Base-by-base conservation (phyloP, 2,329 filamentous ascomycete genomes). In the Chaetomiaceae sp. region DNA sequence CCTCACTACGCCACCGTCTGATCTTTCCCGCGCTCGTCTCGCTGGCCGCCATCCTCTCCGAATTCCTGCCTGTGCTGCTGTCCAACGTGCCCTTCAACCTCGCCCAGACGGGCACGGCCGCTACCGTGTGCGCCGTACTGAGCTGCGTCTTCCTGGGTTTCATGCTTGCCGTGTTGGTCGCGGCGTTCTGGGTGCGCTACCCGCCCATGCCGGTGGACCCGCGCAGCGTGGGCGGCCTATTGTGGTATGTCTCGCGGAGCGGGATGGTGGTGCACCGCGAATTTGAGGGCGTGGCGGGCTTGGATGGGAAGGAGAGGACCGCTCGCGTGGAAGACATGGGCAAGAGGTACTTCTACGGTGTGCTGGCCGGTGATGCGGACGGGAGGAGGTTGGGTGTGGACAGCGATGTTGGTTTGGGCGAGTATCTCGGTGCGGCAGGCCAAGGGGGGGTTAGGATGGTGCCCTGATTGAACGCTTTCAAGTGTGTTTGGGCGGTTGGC, bases 61-160 rank as follows among this genome's bases (percentile, higher is more conserved):
- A 77, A 39, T 68, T 74, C 38, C 66, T 77, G n/a, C 73, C 73
- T 1, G 61, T 75, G 17, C 61, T 72, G 2, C 64, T 77, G 3
- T 65, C 70, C 53, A 75, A 74, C 49, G 64, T 76, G 2, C 69
- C 73, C 0, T 73, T 71, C 57, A 70, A 65, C 42, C 62, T 68
- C 2, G 65, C 67, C 0, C 68, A 71, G 42, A 66, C 65, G 1
- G 58, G 62, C 27, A 56, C 56, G 14, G 65, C 70, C 0, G 68
- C 71, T 38, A 60, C 60, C 0, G 58, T 68, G 6, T 75, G 69
- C 50, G 63, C 68, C 1, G 65, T 66, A 22, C 48, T 73, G 9
- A 62, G 64, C 1, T 61, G 67, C 2, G 52, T 64, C 0, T 59
- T 73, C 3, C 47, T 77, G 7, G 62, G 58, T 1, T 45, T 70